Conservation (phyloP, 2,329 filamentous ascomycete genomes). For the Penicillium sp. region DNA sequence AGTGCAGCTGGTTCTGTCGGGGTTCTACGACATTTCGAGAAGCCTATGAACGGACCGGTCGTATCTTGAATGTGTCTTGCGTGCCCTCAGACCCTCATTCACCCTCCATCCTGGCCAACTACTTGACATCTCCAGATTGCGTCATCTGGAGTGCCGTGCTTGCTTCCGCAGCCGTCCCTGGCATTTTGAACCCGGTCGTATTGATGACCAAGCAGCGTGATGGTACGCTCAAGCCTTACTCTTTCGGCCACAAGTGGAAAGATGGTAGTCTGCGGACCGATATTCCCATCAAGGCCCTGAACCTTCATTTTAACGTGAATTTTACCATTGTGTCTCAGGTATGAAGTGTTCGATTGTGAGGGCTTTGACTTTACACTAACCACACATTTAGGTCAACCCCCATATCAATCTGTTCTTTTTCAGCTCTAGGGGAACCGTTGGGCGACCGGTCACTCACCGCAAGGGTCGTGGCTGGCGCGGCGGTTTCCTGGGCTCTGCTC, state of each 20-base stretch:
- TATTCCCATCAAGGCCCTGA: slow-evolving; percentile 88
- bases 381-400: slow-evolving; percentile 71
- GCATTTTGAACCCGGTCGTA: slow-evolving; percentile 90
- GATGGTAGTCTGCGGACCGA: slow-evolving; percentile 91
- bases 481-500: slow-evolving; percentile 84
- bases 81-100: slow-evolving; percentile 94
- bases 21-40: slow-evolving; percentile 93
- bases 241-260: slow-evolving; percentile 99
- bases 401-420: slow-evolving; percentile 99
- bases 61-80: slow-evolving; percentile 92
- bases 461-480: slow-evolving; percentile 92
- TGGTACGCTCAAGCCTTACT: slow-evolving; percentile 77
- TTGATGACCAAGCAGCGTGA: slow-evolving; percentile 80
- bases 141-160: slow-evolving; percentile 97
- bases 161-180: slow-evolving; percentile 90
- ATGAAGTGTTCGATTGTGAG: slow-evolving; percentile 5
- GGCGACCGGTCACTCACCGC: slow-evolving; percentile 88
- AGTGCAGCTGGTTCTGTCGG: slow-evolving; percentile 81
- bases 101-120: slow-evolving; percentile 87
- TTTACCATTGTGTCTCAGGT: slow-evolving; percentile 77
- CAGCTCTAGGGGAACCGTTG: slow-evolving; percentile 84
- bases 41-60: slow-evolving; percentile 87
- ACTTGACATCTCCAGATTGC: slow-evolving; percentile 89
- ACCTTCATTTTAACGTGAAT: slow-evolving; percentile 96
- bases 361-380: slow-evolving; percentile 36